A percentile compares a stretch with the other conserved stretches of the same genome.
Evolutionary conservation across 1,139 yeast genomes (phyloP).

Genomic region (Blastobotrys petasosporus): DNA sequence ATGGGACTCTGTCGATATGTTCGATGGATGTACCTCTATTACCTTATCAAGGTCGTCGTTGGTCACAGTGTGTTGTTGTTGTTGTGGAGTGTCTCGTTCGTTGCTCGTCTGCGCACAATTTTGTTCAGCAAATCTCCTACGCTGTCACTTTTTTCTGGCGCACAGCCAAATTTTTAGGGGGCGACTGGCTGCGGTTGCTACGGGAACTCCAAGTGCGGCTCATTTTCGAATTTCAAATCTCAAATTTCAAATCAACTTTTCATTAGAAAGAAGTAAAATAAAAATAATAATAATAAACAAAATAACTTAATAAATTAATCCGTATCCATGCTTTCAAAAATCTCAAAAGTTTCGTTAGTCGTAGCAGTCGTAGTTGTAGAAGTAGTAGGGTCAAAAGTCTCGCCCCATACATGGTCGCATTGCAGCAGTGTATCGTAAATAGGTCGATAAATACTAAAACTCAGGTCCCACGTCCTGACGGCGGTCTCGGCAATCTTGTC

Average conservation of each 20-base stretch:
- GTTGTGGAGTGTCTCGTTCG: neutral
- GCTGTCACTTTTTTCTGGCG: no score
- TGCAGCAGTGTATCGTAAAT: constrained; percentile 19
- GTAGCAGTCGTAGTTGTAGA: neutral
- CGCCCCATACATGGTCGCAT: constrained; percentile 17
- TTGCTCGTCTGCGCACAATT: no score
- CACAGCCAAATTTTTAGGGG: no score
- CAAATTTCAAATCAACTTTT: no score
- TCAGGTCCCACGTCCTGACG: constrained; percentile 20
- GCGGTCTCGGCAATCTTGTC: constrained; percentile 17
- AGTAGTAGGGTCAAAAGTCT: neutral
- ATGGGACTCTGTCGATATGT: no score
- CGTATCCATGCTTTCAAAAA: constrained; percentile 1
- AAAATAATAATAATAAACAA: neutral
- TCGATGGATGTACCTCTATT: no score
- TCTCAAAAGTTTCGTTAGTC: neutral
- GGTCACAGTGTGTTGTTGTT: neutral
- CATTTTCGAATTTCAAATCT: no score
- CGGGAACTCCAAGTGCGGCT: no score
- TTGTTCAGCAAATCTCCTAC: no score
- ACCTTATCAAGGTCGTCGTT: no score
- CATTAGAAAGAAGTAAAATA: neutral
- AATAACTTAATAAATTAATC: neutral
- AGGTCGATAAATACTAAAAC: constrained; percentile 21
- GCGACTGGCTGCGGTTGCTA: no score